phyloP scores from a whole-genome alignment of 345 rosid species.

The Excoecaria agallocha region DNA sequence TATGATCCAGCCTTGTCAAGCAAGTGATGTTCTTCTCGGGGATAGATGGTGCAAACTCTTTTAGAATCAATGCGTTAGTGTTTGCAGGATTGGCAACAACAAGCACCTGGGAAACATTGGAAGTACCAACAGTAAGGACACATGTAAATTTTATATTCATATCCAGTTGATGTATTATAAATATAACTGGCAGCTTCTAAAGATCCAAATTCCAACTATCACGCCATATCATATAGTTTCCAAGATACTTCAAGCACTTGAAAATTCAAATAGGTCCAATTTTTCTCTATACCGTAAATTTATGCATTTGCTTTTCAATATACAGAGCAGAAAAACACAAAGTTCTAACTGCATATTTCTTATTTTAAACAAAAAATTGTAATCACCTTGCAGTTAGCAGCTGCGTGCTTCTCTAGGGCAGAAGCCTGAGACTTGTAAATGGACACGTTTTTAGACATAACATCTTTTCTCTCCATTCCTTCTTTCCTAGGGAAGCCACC shows the following conservation, averaged over 20 bases:
- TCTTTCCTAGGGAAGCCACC: constrained; percentile 99
- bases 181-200: background rate
- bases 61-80: constrained; percentile 94
- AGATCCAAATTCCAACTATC: background rate
- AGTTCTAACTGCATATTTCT: background rate
- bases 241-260: background rate
- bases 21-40: constrained; percentile 92
- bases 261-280: background rate
- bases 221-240: background rate
- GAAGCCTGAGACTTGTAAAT: constrained; percentile 98
- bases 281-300: background rate
- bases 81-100: constrained; percentile 99
- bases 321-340: background rate
- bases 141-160: background rate
- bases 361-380: background rate
- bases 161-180: background rate
- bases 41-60: constrained; percentile 96
- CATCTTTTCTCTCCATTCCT: constrained; percentile 99
- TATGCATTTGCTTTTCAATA: background rate
- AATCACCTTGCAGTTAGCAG: constrained; percentile 92
- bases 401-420: constrained; percentile 86
- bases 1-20: constrained; percentile 94
- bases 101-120: constrained; percentile 57
- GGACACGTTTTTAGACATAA: constrained; percentile 93
- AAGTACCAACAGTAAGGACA: background rate